Evolutionary conservation across 2,329 filamentous ascomycete genomes (phyloP).

Genomic region (Venturia oleaginea): DNA sequence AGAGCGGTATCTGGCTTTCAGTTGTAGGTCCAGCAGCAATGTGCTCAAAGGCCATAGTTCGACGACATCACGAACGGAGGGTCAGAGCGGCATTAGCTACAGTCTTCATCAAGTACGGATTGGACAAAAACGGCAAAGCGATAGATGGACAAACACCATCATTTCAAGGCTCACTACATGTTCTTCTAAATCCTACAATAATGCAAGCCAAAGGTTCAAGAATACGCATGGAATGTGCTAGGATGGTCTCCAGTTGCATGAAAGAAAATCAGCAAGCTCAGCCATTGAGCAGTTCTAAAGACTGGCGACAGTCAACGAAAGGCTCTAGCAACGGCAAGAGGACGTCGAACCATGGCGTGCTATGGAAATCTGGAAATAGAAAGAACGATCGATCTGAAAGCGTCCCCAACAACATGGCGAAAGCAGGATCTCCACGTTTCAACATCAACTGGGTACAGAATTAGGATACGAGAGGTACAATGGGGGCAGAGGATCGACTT

Average conservation of each 20-base stretch:
- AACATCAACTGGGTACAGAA: background rate
- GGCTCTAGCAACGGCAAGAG: background rate
- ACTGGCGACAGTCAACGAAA: background rate
- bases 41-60: background rate
- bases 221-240: background rate
- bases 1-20: background rate
- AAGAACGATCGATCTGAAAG: background rate
- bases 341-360: background rate
- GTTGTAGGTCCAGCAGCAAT: background rate
- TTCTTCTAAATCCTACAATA: background rate
- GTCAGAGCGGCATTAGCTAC: background rate
- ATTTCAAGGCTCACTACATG: background rate
- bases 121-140: background rate
- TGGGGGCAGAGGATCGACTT: background rate
- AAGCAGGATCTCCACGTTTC: background rate
- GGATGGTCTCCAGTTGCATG: background rate
- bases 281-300: background rate
- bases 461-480: background rate
- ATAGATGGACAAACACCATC: background rate
- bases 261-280: background rate
- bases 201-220: background rate
- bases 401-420: no score
- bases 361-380: background rate
- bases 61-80: conserved; percentile 5
- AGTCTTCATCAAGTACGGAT: background rate